Base-by-base conservation (phyloP, 495 filamentous ascomycete species). In the Aspergillus cavernicola region DNA sequence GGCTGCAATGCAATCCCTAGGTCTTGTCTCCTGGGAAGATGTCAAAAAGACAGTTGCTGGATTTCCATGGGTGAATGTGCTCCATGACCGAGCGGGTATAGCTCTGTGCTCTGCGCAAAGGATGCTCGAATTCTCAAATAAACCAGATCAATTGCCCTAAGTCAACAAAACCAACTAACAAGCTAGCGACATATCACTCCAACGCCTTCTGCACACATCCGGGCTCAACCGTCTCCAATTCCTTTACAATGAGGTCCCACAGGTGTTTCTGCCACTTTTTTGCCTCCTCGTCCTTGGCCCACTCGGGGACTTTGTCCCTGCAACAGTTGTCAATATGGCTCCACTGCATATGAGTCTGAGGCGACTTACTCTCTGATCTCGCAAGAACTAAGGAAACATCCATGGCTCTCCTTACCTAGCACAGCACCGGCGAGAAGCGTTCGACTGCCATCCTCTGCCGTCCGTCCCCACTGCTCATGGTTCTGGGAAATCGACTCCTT, bases 351-450 rank as follows among this genome's bases (percentile, higher is more conserved):
- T 18, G 23, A 31, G 2, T 3, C 18, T 19, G 13, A n/a, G 43
- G 16, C 15, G n/a, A 47, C 44, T 36, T 10, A 47, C 44, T 47
- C 44, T 47, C 44, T 35, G 11, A 47, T 47, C 18, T 47, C 44
- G 20, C 44, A 47, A 11, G 15, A 13, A 7, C 18, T 23, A 22
- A 13, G 20, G 13, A n/a, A 47, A 18, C 29, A 10, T 13, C 44
- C 44, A 26, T 47, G 44, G 19, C 44, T 47, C 2, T 47, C 44
- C 19, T 35, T 36, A 9, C 44, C 44, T 6, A 36, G 31, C 1
- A 33, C 44, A 15, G 19, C 29, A 13, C 31, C 44, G 24, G 44
- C 44, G 6, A 47, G 44, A 15, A 47, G 44, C 10, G 44, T 47
- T 10, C 44, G 29, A 26, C 44, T 47, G n/a, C 44, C 44, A 23